Percentiles rank a stretch among this genome's conserved stretches.
These are phyloP conservation scores for Starmera amethionina DNA, from an alignment of 805 yeast species.

Conservation along the genomic window DNA sequence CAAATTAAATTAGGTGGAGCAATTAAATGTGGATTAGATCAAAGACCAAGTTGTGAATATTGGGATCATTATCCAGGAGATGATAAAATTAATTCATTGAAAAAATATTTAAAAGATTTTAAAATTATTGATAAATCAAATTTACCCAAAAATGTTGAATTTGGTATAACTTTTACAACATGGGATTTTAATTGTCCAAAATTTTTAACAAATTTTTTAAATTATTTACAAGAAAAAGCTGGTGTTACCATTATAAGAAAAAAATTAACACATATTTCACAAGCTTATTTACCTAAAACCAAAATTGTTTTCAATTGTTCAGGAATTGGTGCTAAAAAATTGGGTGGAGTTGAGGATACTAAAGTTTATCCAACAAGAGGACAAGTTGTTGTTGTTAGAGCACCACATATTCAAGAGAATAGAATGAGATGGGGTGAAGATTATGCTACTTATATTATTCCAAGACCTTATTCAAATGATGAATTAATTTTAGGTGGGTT, in stretches of 20 bases:
- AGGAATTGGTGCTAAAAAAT: constrained; percentile 55
- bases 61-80: constrained; percentile 43
- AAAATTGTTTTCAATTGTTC: constrained; percentile 63
- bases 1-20: constrained; percentile 41
- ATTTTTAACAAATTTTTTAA: constrained; percentile 39
- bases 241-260: constrained; percentile 45
- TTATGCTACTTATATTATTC: constrained; percentile 59
- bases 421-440: constrained; percentile 50
- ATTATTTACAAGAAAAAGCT: constrained; percentile 25
- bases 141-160: constrained; percentile 42
- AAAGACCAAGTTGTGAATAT: constrained; percentile 44
- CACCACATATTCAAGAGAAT: constrained; percentile 59
- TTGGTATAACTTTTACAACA: constrained; percentile 44
- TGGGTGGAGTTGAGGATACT: constrained; percentile 59
- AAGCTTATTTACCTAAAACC: constrained; percentile 36
- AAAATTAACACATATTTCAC: constrained; percentile 42
- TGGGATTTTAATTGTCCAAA: constrained; percentile 70
- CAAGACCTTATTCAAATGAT: constrained; percentile 57
- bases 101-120: constrained; percentile 40
- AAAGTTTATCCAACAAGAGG: constrained; percentile 68
- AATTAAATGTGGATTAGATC: constrained; percentile 38
- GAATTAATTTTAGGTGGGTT: constrained; percentile 72
- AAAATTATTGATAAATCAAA: constrained; percentile 24
- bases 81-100: constrained; percentile 36
- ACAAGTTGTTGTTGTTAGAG: constrained; percentile 64